phyloP scores from a whole-genome alignment of 805 yeast species.

The Zygosaccharomyces siamensis region DNA sequence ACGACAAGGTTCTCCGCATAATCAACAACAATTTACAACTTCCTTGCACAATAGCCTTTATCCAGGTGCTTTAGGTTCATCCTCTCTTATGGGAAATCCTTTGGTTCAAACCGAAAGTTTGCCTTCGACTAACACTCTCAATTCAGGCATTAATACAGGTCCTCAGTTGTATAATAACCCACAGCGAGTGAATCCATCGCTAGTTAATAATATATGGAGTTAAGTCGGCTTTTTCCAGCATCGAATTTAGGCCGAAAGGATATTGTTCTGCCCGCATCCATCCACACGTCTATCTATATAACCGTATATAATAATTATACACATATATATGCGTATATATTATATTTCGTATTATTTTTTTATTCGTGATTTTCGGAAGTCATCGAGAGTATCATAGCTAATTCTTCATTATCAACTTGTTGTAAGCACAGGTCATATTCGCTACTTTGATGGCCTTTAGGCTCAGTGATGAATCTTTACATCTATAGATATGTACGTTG shows the following conservation, averaged over 20 bases:
- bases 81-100: not conserved
- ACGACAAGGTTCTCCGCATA: not conserved
- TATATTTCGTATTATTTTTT: too few relatives aligned
- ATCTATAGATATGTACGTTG: too few relatives aligned
- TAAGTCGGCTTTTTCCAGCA: not conserved
- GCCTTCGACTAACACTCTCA: not conserved
- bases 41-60: not conserved
- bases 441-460: too few relatives aligned
- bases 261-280: not conserved
- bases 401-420: too few relatives aligned
- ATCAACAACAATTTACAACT: not conserved
- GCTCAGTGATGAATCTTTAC: too few relatives aligned
- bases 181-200: slow-evolving; percentile 10
- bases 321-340: too few relatives aligned
- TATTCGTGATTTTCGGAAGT: too few relatives aligned
- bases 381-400: too few relatives aligned
- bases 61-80: not conserved
- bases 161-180: slow-evolving; percentile 10
- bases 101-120: not conserved
- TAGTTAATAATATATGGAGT: slow-evolving; percentile 20
- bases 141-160: slow-evolving; percentile 2
- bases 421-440: too few relatives aligned
- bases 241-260: not conserved
- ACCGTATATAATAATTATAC: too few relatives aligned
- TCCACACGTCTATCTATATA: not conserved